Evolutionary conservation across 495 filamentous ascomycete species (phyloP), one percentile per base, ranked within the genome.

Genomic region (Penicillium lagena): DNA sequence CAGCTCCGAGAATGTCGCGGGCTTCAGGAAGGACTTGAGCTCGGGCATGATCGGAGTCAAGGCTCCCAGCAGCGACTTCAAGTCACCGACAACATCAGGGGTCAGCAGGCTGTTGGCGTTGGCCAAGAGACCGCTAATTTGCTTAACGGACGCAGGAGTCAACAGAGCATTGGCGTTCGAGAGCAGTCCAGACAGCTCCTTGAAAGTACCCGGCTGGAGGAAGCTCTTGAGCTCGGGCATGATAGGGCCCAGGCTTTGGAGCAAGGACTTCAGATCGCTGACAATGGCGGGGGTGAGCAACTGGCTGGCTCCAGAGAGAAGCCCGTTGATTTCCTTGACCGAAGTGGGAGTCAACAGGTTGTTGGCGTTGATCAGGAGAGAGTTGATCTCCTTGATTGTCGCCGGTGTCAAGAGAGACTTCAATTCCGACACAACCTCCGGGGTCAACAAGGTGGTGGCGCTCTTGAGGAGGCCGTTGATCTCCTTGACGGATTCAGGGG

Each of bases 101-200:
- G 68, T 72, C 14, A 76, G 45, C 12, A 76, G 57, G 22, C 53
- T 53, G 40, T 66, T 66, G 9, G 70, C 70, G 44, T 72, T 74
- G 13, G 49, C 52, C 37, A 76, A 47, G 11, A 76, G 58, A 17
- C 62, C 53, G 29, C 63, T 47, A 4, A 73, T 58, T n/a, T 68
- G 60, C 44, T 70, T 55, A 28, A 63, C 56, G 45, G 59, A 62
- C 22, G 68, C 47, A 10, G 47, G 27, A 27, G 54, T 64, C 28
- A 76, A 46, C n/a, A 75, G 40, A 17, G 54, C 56, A 39, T 51
- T 55, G 2, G 63, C 52, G 33, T 67, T 62, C 3, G 22, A 22
- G 22, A 22, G 22, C 22, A 22, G 22, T 4, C 22, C 22, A 22
- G 22, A 3, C 13, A 64, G n/a, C 39, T 67, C 58, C 39, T 65